A percentile compares a stretch with the other conserved stretches of the same genome.
phyloP scores from a whole-genome alignment of 2,329 filamentous ascomycete genomes.

The Spiromastix sp. region DNA sequence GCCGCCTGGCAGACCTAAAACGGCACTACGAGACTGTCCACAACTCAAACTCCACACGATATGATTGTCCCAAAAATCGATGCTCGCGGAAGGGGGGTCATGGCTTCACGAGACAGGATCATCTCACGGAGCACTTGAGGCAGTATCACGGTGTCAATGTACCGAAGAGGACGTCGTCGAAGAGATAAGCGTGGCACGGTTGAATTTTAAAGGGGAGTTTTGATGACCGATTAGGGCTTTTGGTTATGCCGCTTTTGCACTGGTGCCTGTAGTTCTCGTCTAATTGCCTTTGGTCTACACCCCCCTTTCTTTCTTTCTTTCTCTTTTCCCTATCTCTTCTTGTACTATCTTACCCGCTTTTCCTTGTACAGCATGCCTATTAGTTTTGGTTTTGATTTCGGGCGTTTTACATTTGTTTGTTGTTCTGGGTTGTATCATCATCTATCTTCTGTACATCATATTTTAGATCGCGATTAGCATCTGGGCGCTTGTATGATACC shows the following conservation, averaged over 20 bases:
- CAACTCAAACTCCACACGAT: conserved; percentile 24
- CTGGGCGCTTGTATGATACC: too few relatives aligned
- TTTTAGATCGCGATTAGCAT: too few relatives aligned
- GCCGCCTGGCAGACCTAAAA: conserved; percentile 39
- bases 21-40: conserved; percentile 40
- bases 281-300: neutral
- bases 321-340: neutral
- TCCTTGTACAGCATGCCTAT: neutral
- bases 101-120: conserved; percentile 48
- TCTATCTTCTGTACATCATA: too few relatives aligned
- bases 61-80: conserved; percentile 34
- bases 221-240: neutral
- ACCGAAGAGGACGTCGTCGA: conserved; percentile 27
- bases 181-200: neutral
- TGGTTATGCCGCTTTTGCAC: conserved; percentile 2
- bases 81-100: conserved; percentile 37
- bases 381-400: conserved; percentile 5
- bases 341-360: neutral
- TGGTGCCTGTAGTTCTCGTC: neutral
- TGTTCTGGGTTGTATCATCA: neutral
- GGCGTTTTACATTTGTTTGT: neutral
- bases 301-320: neutral
- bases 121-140: conserved; percentile 47
- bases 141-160: conserved; percentile 43
- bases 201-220: neutral